phyloP scores from a whole-genome alignment of 129 eudicot genomes.

The Helichrysum umbraculigerum region DNA sequence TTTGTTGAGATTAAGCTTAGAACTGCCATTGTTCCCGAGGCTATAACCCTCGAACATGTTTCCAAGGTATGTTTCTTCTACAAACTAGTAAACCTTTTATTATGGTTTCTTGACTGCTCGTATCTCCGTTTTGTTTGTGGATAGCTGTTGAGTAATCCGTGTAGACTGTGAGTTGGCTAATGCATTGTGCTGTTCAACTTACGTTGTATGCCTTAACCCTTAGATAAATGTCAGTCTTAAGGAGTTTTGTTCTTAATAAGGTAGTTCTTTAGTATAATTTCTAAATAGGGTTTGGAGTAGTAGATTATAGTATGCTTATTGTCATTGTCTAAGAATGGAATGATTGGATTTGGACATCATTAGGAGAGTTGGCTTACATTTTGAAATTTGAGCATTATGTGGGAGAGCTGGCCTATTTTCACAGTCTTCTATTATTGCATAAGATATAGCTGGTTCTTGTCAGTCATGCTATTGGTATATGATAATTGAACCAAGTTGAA shows the following conservation, averaged over 20 bases:
- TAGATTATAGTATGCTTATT: not conserved
- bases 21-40: conserved; percentile 80
- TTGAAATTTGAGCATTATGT: not conserved
- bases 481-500: not conserved
- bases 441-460: not conserved
- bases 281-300: not conserved
- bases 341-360: not conserved
- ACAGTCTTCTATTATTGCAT: not conserved
- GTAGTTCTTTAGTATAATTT: not conserved
- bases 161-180: not conserved
- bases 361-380: not conserved
- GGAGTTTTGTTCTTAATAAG: not conserved
- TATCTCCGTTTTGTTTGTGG: not conserved
- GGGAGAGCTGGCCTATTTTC: not conserved
- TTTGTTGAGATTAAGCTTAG: conserved; percentile 69
- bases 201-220: not conserved
- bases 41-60: conserved; percentile 91
- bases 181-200: not conserved
- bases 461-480: not conserved
- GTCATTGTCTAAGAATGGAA: not conserved
- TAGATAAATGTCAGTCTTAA: not conserved
- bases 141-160: not conserved
- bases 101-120: not conserved
- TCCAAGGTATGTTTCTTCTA: conserved; percentile 55
- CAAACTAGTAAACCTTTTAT: not conserved